Evolutionary conservation across 192 early-diverging fungal species (phyloP), one percentile per base, ranked within the genome.

Genomic region (Backusella tuberculispora): DNA sequence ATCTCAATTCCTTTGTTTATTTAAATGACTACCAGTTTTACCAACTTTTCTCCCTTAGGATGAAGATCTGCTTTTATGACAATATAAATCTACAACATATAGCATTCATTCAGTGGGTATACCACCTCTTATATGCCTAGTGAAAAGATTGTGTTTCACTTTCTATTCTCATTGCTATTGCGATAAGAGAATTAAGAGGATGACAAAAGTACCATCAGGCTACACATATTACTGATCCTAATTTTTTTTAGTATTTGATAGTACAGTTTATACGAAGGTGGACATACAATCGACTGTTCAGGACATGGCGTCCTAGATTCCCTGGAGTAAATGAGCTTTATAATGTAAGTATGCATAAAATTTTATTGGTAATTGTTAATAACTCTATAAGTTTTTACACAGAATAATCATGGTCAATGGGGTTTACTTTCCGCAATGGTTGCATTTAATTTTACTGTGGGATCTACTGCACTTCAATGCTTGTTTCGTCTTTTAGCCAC

Each of bases 321-420:
- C 48, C 47, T 48, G 66, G 72, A 9, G 46, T 74, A 4, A 73
- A 73, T 45, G 45, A 50, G 40, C 65, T 71, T 37, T 78, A 78
- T 48, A 78, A 74, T 56, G 75, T 76, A 66, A 71, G 46, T 38
- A 37, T 40, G 8, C 17, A 24, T 45, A 26, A 48, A 8, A 37
- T 41, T 21, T 37, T n/a, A 43, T 5, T 42, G 13, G 47, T 48
- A 48, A 48, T 21, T 47, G 38, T 26, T 24, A 8, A 19, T 47
- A 60, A 21, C 24, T 12, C 24, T 8, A 34, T 72, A 26, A 70
- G 14, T 12, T 34, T 37, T 60, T 19, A 19, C 17, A 71, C 67
- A 15, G 76, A 17, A 67, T 6, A 74, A 79, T 45, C 78, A 74
- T 45, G 73, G 78, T 12, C 78, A 79, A 66, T 79, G 78, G 78